These are phyloP conservation scores for Trametes versicolor DNA, from an alignment of 1,284 basidiomycete species.

Conservation along the genomic window DNA sequence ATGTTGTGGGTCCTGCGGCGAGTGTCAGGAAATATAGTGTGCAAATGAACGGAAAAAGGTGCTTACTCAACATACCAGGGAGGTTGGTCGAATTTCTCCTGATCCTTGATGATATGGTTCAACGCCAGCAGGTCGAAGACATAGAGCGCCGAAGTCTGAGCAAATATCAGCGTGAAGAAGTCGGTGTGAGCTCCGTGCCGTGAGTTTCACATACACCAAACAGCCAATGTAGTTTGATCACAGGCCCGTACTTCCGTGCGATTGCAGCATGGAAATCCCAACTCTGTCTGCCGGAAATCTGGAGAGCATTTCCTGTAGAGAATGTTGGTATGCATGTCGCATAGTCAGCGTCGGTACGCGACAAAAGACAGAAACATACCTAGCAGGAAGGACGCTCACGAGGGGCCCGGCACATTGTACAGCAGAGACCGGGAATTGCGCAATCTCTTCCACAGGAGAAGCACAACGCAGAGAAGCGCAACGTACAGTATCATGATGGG, in stretches of 20 bases:
- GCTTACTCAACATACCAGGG: slow-evolving; percentile 28
- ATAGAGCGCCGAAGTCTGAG: slow-evolving; percentile 27
- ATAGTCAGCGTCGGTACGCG: neutral
- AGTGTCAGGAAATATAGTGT: too few relatives aligned
- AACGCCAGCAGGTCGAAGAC: slow-evolving; percentile 33
- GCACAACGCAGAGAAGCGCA: neutral
- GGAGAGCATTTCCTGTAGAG: slow-evolving; percentile 24
- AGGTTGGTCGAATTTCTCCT: slow-evolving; percentile 29
- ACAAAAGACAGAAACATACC: slow-evolving; percentile 14
- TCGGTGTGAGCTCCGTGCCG: too few relatives aligned
- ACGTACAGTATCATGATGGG: slow-evolving; percentile 10
- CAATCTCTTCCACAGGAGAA: slow-evolving; percentile 14
- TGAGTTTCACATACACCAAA: slow-evolving; percentile 14
- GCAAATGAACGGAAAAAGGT: too few relatives aligned
- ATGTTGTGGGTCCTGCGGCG: slow-evolving; percentile 12
- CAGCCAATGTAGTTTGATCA: slow-evolving; percentile 26
- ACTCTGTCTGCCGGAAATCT: slow-evolving; percentile 25
- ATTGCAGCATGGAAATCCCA: slow-evolving; percentile 29
- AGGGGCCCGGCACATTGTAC: slow-evolving; percentile 30
- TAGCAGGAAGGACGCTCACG: slow-evolving; percentile 19
- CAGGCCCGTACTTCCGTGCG: slow-evolving; percentile 23
- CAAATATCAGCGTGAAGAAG: neutral
- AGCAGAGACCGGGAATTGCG: slow-evolving; percentile 14
- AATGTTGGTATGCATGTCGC: too few relatives aligned
- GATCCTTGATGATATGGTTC: slow-evolving; percentile 29